A percentile compares a stretch with the other conserved stretches of the same genome.
Evolutionary conservation across 139 green algal genomes (phyloP).

Genomic region (Asterochloris erici): DNA sequence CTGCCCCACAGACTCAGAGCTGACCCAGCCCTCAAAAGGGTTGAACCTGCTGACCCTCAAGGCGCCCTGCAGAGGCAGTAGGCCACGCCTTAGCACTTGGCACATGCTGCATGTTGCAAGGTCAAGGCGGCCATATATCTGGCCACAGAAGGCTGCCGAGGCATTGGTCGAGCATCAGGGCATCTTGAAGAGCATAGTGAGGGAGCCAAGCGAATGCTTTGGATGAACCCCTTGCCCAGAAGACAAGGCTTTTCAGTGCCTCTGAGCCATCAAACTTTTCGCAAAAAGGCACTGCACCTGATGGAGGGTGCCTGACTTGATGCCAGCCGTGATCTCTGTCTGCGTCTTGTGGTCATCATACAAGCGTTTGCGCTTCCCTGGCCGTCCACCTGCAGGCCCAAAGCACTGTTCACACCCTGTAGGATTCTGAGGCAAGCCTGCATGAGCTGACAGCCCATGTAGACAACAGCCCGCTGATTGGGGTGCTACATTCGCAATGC

Average conservation of each 20-base stretch:
- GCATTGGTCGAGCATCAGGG: too few species aligned
- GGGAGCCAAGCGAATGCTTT: too few species aligned
- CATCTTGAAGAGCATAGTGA: too few species aligned
- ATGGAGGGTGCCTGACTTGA: constrained; percentile 77
- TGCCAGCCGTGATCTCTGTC: constrained; percentile 64
- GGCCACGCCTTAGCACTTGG: not conserved
- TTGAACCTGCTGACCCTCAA: constrained; percentile 77
- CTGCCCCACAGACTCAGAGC: constrained; percentile 52
- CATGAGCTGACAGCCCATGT: not conserved
- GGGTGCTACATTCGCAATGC: too few species aligned
- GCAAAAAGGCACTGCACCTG: constrained; percentile 41
- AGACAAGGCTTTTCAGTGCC: too few species aligned
- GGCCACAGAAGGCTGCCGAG: too few species aligned
- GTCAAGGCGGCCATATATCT: too few species aligned
- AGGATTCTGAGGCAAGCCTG: not conserved
- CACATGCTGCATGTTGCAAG: not conserved
- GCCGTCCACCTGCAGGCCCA: not conserved
- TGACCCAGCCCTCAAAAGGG: constrained; percentile 75
- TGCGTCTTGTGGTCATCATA: constrained; percentile 76
- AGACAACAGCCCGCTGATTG: not conserved
- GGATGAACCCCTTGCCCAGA: too few species aligned
- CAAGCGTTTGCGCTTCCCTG: constrained; percentile 61
- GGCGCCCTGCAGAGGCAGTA: constrained; percentile 39
- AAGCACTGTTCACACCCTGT: not conserved
- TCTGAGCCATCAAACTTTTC: too few species aligned